Evolutionary conservation across 768 basidiomycete species (phyloP).

Genomic region (Tephrocybe sp.): DNA sequence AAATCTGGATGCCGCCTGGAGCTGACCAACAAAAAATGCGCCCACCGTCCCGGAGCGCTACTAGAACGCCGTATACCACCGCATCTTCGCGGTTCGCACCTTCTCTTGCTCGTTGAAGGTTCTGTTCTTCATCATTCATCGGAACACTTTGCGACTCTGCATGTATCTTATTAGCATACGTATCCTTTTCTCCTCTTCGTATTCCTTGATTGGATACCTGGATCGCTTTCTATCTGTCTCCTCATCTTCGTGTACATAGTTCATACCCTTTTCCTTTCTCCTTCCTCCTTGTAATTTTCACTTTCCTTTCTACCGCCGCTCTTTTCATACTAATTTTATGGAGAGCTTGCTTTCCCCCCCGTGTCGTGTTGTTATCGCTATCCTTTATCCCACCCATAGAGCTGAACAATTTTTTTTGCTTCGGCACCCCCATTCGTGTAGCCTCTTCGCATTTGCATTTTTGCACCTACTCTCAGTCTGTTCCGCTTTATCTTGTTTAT

Average conservation of each 20-base stretch:
- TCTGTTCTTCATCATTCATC: constrained; percentile 13
- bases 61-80: constrained; percentile 18
- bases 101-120: constrained; percentile 19
- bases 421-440: constrained; percentile 22
- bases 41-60: constrained; percentile 26
- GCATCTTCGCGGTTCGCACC: constrained; percentile 21
- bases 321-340: constrained; percentile 21
- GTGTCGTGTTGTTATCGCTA: constrained; percentile 15
- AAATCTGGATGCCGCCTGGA: constrained; percentile 61
- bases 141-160: constrained; percentile 14
- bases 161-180: constrained; percentile 30
- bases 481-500: constrained; percentile 14
- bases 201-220: constrained; percentile 18
- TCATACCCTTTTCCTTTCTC: constrained; percentile 21
- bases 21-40: constrained; percentile 22
- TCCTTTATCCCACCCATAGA: constrained; percentile 21
- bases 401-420: constrained; percentile 19
- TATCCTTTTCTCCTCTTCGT: constrained; percentile 6
- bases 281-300: constrained; percentile 14
- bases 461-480: constrained; percentile 5
- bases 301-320: constrained; percentile 27
- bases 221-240: constrained; percentile 3
- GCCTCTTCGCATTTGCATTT: constrained; percentile 17
- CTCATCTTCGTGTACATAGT: constrained; percentile 32
- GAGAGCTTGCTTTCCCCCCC: constrained; percentile 23